Evolutionary conservation across 164 flowering plant species (phyloP), one percentile per base, ranked within the genome.

Genomic region (Vitis rupestris): DNA sequence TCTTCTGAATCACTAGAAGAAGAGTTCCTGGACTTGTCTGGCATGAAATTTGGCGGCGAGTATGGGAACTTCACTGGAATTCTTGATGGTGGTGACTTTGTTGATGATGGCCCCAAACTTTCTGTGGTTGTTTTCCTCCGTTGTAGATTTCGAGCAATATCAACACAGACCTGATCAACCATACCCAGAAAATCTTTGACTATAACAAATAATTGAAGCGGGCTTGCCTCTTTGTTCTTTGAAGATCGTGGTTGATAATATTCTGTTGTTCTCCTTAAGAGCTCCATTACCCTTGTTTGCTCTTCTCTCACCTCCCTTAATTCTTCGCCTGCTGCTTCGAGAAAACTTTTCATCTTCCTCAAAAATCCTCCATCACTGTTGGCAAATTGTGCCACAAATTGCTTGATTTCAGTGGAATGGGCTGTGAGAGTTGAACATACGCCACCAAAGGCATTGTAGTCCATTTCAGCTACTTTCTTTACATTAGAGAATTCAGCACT

Each of bases 71-170:
- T 79, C 10, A 64, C 70, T 0, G 75, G 30, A 0, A 17, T 30
- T 54, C 74, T 66, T 60, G 52, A 0, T 17, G 63, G 50, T 37
- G 65, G 63, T 9, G 77, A 53, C 10, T 50, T 29, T 15, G 71
- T 54, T 4, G 82, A 64, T 10, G 68, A 52, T 11, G 75, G 27
- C 13, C 72, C 73, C 12, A 53, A 16, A 9, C 59, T 50, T 13
- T 70, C 47, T 3, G 11, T 8, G 3, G 56, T 5, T 23, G 63
- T 12, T 73, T 54, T 82, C 71, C 64, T 78, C 71, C 30, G 75
- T 65, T 80, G 87, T 66, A 76, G 54, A 30, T 76, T 75, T 64
- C 82, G 54, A 10, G 83, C 61, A 59, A 84, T 76, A 61, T 82
- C 79, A 3, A 78, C 60, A 17, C 87, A 84, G 0, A 67, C 85